Base-by-base conservation (phyloP, 441 rosid genomes). In the Melastoma candidum region DNA sequence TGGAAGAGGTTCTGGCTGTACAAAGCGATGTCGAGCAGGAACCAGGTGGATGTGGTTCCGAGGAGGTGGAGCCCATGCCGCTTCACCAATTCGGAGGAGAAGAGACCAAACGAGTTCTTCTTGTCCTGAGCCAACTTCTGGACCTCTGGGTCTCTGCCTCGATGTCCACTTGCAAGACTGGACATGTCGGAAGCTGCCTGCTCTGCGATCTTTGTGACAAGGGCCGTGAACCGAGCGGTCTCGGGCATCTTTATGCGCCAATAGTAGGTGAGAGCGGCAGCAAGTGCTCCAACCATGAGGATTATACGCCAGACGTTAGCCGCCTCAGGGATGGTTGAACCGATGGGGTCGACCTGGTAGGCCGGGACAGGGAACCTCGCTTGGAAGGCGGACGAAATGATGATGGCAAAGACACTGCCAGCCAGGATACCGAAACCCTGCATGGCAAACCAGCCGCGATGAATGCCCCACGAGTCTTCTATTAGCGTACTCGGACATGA, bases 371-470 rank as follows among this genome's bases (percentile, higher is more conserved):
- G 57, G 61, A 70, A 87, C 67, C 12, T 49, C 1, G 78, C 57
- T 52, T 63, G 51, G 58, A 87, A 87, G 9, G 72, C 60, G 0
- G 75, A 12, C 1, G 96, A 44, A 0, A 76, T 1, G 12, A 77
- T 61, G 50, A 87, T 76, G 2, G 88, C 85, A 50, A 84, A 82
- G 0, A 85, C 24, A 9, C 95, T 92, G 0, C 90, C 94, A 0
- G 77, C 76, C 49, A 87, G 64, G 60, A 87, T 87, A 46, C 96
- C 96, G 13, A 87, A 87, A 0, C 96, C 96, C 60, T 84, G 96
- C 96, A 87, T 85, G 0, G 96, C 96, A 49, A 87, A 87, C 96
- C 96, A 1, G 96, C 94, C 6, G 96, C 96, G 14, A 87, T 76
- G 67, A 87, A 87, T 1, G 94, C 96, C 79, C 84, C 4, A 94